These are phyloP conservation scores for Cordyceps farinosa DNA, from an alignment of 2,329 filamentous ascomycete genomes.

Conservation along the genomic window DNA sequence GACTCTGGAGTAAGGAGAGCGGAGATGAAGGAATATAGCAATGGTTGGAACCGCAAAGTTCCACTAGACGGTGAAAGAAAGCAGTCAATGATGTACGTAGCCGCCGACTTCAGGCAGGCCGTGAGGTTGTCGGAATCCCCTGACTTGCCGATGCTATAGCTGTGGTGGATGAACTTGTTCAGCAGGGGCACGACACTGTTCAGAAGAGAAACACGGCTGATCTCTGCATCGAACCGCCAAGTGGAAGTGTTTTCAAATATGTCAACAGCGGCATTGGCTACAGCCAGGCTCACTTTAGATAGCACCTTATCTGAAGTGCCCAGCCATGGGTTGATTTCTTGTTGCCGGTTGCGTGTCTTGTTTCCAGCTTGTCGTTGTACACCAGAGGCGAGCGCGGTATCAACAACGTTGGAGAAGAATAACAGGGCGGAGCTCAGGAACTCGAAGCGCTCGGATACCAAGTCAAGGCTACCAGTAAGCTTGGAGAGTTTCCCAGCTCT, in stretches of 20 bases:
- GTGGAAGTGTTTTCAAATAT: slow-evolving; percentile 80
- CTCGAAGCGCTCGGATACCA: slow-evolving; percentile 70
- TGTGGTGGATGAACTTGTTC: slow-evolving; percentile 65
- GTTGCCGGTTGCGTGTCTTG: slow-evolving; percentile 46
- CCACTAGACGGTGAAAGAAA: slow-evolving; percentile 69
- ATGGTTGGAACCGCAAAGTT: slow-evolving; percentile 71
- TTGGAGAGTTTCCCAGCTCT: slow-evolving; percentile 72
- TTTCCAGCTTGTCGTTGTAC: slow-evolving; percentile 60
- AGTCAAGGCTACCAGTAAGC: slow-evolving; percentile 78
- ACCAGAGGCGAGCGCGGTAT: slow-evolving; percentile 68
- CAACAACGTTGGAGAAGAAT: slow-evolving; percentile 71
- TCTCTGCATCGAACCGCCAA: slow-evolving; percentile 73
- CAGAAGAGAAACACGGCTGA: slow-evolving; percentile 67
- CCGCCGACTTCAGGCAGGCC: slow-evolving; percentile 65
- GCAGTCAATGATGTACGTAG: slow-evolving; percentile 70
- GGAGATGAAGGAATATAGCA: slow-evolving; percentile 64
- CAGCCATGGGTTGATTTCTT: slow-evolving; percentile 56
- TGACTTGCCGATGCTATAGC: slow-evolving; percentile 69
- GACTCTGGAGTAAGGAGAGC: slow-evolving; percentile 48
- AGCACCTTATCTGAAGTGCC: slow-evolving; percentile 77
- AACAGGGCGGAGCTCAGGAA: slow-evolving; percentile 71
- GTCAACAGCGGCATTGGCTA: slow-evolving; percentile 73
- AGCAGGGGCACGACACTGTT: slow-evolving; percentile 66
- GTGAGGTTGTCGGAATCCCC: slow-evolving; percentile 46
- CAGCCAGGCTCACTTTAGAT: slow-evolving; percentile 65